Evolutionary conservation across 176 grass and related monocot genomes (phyloP), one percentile per base, ranked within the genome.

Genomic region (Aegilops tauschii): DNA sequence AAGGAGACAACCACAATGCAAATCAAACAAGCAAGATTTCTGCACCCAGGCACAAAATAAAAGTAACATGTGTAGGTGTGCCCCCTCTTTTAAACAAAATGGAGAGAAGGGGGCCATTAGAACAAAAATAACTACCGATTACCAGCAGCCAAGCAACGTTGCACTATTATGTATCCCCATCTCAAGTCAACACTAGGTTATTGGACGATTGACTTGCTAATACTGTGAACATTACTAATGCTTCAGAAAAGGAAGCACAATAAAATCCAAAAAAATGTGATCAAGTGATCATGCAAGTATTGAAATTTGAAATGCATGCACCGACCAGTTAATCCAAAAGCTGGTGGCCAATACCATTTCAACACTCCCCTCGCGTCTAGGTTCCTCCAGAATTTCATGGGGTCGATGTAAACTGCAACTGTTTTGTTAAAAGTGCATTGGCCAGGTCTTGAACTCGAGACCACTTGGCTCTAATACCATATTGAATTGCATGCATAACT

Each of bases 21-120:
- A 74, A 75, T 34, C 54, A 83, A 79, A 50, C 17, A 64, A 79
- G 36, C 54, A 74, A 74, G 79, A 81, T 69, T 31, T 84, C 83
- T 35, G 59, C 59, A 54, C 39, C 35, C 39, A 84, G 49, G 67
- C 31, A 35, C 12, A 77, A 76, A 90, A 21, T 17, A 77, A 76
- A 90, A 87, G 18, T 9, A 56, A 61, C 67, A 12, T 61, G 56
- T 20, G 12, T 40, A 72, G 10, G 3, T 27, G 12, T 56, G 42
- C 42, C 36, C 31, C 59, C 18, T 83, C 52, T 59, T 44, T 47
- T 63, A 9, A 39, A 83, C 27, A 80, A 83, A 28, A 54, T 32
- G 28, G 69, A 72, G 76, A 72, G 34, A 77, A 76, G 20, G 27
- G 56, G 5, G 71, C 16, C 52, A 70, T 3, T 16, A 28, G 64